These are phyloP conservation scores for Sonneratia alba DNA, from an alignment of 345 rosid genomes.

Conservation along the genomic window DNA sequence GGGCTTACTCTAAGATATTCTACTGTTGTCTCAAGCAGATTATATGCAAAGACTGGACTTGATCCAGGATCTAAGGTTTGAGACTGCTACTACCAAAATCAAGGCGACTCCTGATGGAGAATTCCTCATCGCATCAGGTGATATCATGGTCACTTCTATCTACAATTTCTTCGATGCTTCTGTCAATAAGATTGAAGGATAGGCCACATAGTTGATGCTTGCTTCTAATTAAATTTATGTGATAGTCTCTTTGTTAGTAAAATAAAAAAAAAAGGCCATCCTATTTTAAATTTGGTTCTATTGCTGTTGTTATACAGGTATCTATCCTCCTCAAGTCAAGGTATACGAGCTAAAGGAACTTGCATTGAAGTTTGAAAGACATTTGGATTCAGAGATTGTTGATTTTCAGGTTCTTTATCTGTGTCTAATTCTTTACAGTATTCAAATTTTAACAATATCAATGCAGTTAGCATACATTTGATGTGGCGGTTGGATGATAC, in stretches of 20 bases:
- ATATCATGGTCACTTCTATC: constrained; percentile 3
- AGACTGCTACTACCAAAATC: constrained; percentile 72
- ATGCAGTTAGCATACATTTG: neutral
- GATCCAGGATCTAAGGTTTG: constrained; percentile 75
- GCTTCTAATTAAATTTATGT: neutral
- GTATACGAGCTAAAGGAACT: constrained; percentile 72
- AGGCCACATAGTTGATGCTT: neutral
- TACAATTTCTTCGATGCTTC: neutral
- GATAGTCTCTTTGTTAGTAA: neutral
- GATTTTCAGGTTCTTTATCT: constrained; percentile 57
- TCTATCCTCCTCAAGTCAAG: constrained; percentile 87
- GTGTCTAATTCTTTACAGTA: neutral
- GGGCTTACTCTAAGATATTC: neutral
- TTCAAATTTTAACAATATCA: neutral
- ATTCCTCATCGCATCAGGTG: constrained; percentile 77
- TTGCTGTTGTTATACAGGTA: constrained; percentile 32
- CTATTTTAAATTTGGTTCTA: constrained; percentile 5
- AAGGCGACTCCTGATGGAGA: constrained; percentile 80
- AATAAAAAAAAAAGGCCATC: neutral
- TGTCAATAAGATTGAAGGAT: neutral
- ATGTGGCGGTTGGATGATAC: neutral
- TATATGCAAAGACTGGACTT: constrained; percentile 40
- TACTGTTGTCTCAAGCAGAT: constrained; percentile 17
- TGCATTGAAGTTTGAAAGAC: constrained; percentile 85
- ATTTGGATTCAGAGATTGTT: constrained; percentile 74